Conservation (phyloP, 1,284 basidiomycete species). For the Entoloma clypeatum region DNA sequence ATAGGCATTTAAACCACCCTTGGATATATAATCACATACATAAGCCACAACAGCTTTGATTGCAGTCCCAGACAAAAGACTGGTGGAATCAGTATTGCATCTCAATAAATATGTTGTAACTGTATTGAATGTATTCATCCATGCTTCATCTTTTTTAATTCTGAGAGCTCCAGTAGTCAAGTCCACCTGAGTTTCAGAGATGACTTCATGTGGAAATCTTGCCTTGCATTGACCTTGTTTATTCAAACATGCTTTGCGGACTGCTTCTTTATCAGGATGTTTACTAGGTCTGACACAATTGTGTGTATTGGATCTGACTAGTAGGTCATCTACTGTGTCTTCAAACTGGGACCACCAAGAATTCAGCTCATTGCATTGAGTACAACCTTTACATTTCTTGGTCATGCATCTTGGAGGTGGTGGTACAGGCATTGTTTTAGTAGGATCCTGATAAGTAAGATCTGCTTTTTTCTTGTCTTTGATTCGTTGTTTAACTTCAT, state of each 20-base stretch:
- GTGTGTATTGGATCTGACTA: slow-evolving; percentile 5
- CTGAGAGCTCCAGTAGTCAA: slow-evolving; percentile 27
- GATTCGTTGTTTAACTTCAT: slow-evolving; percentile 21
- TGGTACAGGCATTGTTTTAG: slow-evolving; percentile 5
- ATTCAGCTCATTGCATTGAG: background rate
- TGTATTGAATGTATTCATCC: slow-evolving; percentile 32
- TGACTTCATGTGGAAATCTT: background rate
- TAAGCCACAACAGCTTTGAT: slow-evolving; percentile 36
- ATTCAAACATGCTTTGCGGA: too few species aligned
- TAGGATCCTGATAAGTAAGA: slow-evolving; percentile 4
- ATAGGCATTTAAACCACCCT: slow-evolving; percentile 32
- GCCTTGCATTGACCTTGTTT: too few species aligned
- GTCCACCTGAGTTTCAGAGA: too few species aligned
- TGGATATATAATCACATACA: slow-evolving; percentile 40
- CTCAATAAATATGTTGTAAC: slow-evolving; percentile 29
- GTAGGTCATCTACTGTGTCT: slow-evolving; percentile 7
- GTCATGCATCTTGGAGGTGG: slow-evolving; percentile 2
- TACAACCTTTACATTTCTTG: background rate
- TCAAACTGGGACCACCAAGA: slow-evolving; percentile 6
- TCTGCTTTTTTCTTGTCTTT: too few species aligned
- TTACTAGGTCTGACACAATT: too few species aligned
- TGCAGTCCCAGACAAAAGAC: slow-evolving; percentile 32
- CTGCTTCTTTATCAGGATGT: too few species aligned
- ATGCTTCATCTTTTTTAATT: slow-evolving; percentile 31
- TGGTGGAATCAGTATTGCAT: slow-evolving; percentile 36